Percentiles rank a stretch among this genome's conserved stretches.
These are phyloP conservation scores for Boletus rex-veris DNA, from an alignment of 768 basidiomycete species.

Conservation along the genomic window DNA sequence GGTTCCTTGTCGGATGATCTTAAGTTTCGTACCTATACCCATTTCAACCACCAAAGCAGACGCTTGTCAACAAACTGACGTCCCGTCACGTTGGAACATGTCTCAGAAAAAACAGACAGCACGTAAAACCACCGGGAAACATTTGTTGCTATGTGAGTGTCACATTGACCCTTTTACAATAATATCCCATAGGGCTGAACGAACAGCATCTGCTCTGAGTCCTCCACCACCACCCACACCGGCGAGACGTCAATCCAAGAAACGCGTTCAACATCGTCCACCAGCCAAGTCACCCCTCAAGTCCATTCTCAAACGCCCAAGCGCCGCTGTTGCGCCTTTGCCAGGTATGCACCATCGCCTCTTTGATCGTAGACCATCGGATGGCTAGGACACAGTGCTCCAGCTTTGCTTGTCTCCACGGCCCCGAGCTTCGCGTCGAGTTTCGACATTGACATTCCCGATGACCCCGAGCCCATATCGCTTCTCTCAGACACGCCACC, in stretches of 20 bases:
- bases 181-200: too few relatives aligned
- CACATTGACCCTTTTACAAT: too few relatives aligned
- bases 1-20: constrained; percentile 13
- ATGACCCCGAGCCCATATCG: too few relatives aligned
- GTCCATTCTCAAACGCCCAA: neutral
- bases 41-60: neutral
- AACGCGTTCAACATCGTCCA: neutral
- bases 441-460: too few relatives aligned
- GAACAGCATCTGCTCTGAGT: neutral
- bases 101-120: constrained; percentile 16
- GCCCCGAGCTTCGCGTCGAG: neutral
- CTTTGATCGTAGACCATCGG: neutral
- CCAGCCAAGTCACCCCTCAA: neutral
- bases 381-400: neutral
- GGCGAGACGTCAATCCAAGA: too few relatives aligned
- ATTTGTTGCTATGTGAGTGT: constrained; percentile 6
- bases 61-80: too few relatives aligned
- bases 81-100: neutral
- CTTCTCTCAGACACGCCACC: too few relatives aligned
- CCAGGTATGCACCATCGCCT: constrained; percentile 8
- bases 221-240: too few relatives aligned
- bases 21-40: neutral
- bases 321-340: neutral
- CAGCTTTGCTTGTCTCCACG: neutral
- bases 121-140: constrained; percentile 17